Percentiles rank a stretch among this genome's conserved stretches.
These are phyloP conservation scores for Globisporangium cystogenes DNA, from an alignment of 352 stramenopile species.

Conservation along the genomic window DNA sequence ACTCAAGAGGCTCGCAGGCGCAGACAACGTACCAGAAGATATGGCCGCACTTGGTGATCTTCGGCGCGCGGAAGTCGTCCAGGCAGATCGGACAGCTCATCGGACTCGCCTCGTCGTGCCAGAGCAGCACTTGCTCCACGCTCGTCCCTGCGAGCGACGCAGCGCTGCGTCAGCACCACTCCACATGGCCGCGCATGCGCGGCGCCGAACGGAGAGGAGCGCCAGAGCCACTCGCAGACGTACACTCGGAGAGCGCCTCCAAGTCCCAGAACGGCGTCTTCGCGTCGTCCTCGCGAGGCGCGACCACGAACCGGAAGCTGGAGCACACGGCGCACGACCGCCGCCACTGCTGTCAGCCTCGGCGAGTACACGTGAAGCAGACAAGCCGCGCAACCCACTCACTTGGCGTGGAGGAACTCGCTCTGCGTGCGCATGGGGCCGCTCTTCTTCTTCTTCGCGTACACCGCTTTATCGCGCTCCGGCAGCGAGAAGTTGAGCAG, in stretches of 20 bases:
- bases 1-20: neutral
- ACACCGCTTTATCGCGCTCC: slow-evolving; percentile 48
- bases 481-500: slow-evolving; percentile 81
- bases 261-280: slow-evolving; percentile 59
- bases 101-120: slow-evolving; percentile 53
- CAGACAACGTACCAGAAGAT: slow-evolving; percentile 67
- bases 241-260: slow-evolving; percentile 79
- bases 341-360: neutral
- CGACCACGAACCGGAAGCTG: slow-evolving; percentile 82
- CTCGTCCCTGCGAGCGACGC: slow-evolving; percentile 45
- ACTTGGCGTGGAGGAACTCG: slow-evolving; percentile 87
- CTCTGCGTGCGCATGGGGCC: slow-evolving; percentile 56
- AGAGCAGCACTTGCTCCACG: slow-evolving; percentile 80
- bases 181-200: too few species aligned
- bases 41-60: slow-evolving; percentile 85
- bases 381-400: slow-evolving; percentile 9
- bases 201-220: neutral
- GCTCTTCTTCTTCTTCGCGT: slow-evolving; percentile 56
- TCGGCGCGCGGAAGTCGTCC: slow-evolving; percentile 67
- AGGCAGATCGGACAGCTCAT: slow-evolving; percentile 79
- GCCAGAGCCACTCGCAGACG: slow-evolving; percentile 4
- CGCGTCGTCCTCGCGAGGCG: slow-evolving; percentile 38
- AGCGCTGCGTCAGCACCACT: neutral
- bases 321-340: neutral
- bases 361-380: neutral